phyloP scores from a whole-genome alignment of 2,329 filamentous ascomycete genomes.

The Fusarium nygamai region DNA sequence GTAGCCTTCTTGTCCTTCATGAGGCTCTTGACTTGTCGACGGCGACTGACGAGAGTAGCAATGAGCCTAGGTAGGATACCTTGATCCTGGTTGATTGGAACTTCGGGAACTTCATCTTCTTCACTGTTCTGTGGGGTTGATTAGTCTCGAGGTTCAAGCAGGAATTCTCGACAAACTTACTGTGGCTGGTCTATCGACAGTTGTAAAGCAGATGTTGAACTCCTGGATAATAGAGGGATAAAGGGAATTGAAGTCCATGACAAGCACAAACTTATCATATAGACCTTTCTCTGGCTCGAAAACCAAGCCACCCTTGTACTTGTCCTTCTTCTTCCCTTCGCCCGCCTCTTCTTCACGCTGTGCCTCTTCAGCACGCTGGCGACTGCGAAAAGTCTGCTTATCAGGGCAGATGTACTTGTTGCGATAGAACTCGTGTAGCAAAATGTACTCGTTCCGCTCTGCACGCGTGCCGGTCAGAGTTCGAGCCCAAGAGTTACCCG shows the following conservation, averaged over 20 bases:
- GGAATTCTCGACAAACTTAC: constrained; percentile 60
- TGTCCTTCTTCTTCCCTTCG: constrained; percentile 96
- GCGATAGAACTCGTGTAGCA: constrained; percentile 94
- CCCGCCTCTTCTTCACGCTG: constrained; percentile 71
- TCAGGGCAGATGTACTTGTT: constrained; percentile 99
- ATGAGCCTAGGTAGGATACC: constrained; percentile 93
- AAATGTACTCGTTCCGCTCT: constrained; percentile 98
- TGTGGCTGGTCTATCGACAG: constrained; percentile 80
- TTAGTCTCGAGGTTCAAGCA: constrained; percentile 41
- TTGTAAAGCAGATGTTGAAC: constrained; percentile 99
- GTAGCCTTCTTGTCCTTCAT: constrained; percentile 96
- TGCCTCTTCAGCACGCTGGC: constrained; percentile 78
- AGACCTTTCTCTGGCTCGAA: constrained; percentile 98
- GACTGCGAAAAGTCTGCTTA: constrained; percentile 84
- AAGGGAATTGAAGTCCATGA: constrained; percentile 99
- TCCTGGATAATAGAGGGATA: constrained; percentile 99
- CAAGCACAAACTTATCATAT: constrained; percentile 97
- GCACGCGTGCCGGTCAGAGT: constrained; percentile 95
- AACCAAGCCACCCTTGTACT: constrained; percentile 97
- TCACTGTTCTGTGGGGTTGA: constrained; percentile 63
- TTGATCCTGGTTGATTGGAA: constrained; percentile 79
- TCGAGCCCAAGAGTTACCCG: constrained; percentile 97
- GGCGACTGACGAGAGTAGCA: constrained; percentile 86
- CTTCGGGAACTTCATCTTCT: constrained; percentile 88
- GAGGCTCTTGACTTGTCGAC: constrained; percentile 91